Evolutionary conservation across 306 rosid genomes (phyloP).

Genomic region (Nissolia schottii): DNA sequence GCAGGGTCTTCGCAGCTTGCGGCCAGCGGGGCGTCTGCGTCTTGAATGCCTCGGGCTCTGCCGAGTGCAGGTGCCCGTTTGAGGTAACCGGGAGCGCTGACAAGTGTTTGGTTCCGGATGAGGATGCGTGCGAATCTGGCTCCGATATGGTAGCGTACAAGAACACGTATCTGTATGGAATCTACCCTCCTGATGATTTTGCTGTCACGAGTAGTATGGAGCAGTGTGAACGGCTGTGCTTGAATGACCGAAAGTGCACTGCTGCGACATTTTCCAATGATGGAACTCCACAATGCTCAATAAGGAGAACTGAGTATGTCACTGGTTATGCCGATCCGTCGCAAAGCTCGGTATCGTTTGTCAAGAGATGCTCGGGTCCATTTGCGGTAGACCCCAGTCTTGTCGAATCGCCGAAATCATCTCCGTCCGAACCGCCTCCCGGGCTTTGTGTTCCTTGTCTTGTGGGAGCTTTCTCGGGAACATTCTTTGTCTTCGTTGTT

Average conservation of each 20-base stretch:
- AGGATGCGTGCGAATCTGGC: slow-evolving; percentile 36
- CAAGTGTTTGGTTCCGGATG: slow-evolving; percentile 41
- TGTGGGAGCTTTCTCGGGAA: slow-evolving; percentile 50
- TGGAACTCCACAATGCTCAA: slow-evolving; percentile 51
- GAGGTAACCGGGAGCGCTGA: slow-evolving; percentile 27
- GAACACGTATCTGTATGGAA: slow-evolving; percentile 46
- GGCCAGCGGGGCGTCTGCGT: slow-evolving; percentile 53
- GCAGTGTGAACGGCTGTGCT: slow-evolving; percentile 53
- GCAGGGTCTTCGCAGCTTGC: slow-evolving; percentile 76
- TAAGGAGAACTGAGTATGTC: slow-evolving; percentile 46
- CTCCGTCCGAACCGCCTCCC: slow-evolving; percentile 17
- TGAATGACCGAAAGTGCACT: slow-evolving; percentile 43
- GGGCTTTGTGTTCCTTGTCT: slow-evolving; percentile 47
- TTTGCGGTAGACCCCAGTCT: slow-evolving; percentile 53
- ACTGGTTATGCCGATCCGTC: slow-evolving; percentile 64
- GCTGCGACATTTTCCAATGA: slow-evolving; percentile 56
- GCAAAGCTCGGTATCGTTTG: slow-evolving; percentile 54
- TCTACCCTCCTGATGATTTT: slow-evolving; percentile 49
- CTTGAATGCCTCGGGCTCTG: slow-evolving; percentile 35
- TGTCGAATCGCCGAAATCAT: not conserved
- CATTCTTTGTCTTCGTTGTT: slow-evolving; percentile 31
- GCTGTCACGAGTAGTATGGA: slow-evolving; percentile 40
- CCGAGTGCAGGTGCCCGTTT: slow-evolving; percentile 56
- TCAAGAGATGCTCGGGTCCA: slow-evolving; percentile 58
- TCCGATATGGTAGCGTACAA: slow-evolving; percentile 32